Conservation (phyloP, 345 rosid genomes). For the Gossypium herbaceum region DNA sequence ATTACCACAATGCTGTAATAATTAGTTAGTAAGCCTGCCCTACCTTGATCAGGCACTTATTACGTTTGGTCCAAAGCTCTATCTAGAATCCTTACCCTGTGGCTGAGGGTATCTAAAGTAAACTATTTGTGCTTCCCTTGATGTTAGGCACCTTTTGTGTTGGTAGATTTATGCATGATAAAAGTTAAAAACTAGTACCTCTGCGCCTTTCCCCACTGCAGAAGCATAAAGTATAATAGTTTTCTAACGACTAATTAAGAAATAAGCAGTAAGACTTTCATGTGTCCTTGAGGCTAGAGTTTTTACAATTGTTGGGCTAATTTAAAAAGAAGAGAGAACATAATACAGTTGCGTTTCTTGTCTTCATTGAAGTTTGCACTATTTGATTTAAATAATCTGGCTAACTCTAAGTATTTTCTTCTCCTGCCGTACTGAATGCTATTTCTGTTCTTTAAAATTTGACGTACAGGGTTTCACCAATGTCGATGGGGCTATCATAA, state of each 20-base stretch:
- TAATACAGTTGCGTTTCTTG: too few relatives aligned
- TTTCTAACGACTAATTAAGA: too few relatives aligned
- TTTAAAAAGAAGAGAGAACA: too few relatives aligned
- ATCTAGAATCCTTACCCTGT: background rate
- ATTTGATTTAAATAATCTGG: too few relatives aligned
- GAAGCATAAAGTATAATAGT: background rate
- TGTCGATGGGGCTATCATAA: slow-evolving; percentile 99
- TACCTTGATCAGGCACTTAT: background rate
- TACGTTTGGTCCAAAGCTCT: slow-evolving; percentile 3
- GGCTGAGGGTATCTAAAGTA: background rate
- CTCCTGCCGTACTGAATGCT: too few relatives aligned
- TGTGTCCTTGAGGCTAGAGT: too few relatives aligned
- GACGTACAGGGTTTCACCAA: slow-evolving; percentile 84
- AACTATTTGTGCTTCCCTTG: background rate
- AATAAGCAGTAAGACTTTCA: too few relatives aligned
- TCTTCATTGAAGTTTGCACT: too few relatives aligned
- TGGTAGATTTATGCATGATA: background rate
- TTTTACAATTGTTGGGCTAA: too few relatives aligned
- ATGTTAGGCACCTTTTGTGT: background rate
- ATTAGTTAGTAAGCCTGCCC: slow-evolving; percentile 1
- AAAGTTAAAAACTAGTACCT: background rate
- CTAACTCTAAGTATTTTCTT: too few relatives aligned
- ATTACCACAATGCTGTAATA: too few relatives aligned
- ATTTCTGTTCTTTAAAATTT: background rate
- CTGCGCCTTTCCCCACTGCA: background rate